Evolutionary conservation across 768 basidiomycete genomes (phyloP), one percentile per base, ranked within the genome.

Genomic region (Psilocybe sp.): DNA sequence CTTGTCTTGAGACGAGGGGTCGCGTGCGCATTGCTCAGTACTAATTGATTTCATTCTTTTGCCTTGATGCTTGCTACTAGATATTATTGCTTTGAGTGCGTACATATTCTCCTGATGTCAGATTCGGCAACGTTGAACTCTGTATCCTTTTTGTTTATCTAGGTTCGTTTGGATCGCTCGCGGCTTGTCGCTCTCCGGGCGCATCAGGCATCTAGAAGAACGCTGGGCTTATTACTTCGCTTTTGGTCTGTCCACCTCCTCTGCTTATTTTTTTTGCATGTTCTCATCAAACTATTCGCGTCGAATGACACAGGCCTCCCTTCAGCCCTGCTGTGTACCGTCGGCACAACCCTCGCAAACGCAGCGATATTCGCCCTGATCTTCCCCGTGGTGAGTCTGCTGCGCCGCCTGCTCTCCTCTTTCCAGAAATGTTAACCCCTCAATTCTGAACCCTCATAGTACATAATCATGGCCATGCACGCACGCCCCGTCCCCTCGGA

Each of bases 51-150:
- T n/a, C n/a, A n/a, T 36, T 11, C 43, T 31, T 18, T 33, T 20
- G 49, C 16, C 35, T n/a, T n/a, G n/a, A n/a, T n/a, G n/a, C n/a
- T n/a, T 5, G 39, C n/a, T 44, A 34, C 18, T 57, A 92, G 90
- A 41, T 94, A 92, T 65, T 94, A 94, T 67, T 92, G 86, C 67
- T 94, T 93, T 60, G 92, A 94, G 90, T 92, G 62, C 69, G 74
- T 60, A 13, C 38, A 23, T 3, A 9, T 13, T 5, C 34, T 9
- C 13, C 14, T 40, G 41, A n/a, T 16, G 20, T 50, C 14, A 15
- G 16, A 19, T 14, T 10, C 20, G 19, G 40, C 7, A 35, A 35
- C 13, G 31, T 18, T 31, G 4, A n/a, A 13, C 44, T 35, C 1
- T 44, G 20, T 14, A 39, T 12, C 20, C 3, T 40, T 38, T n/a